Conservation (phyloP, 73 alveolate species). For the Loxodes magnus region DNA sequence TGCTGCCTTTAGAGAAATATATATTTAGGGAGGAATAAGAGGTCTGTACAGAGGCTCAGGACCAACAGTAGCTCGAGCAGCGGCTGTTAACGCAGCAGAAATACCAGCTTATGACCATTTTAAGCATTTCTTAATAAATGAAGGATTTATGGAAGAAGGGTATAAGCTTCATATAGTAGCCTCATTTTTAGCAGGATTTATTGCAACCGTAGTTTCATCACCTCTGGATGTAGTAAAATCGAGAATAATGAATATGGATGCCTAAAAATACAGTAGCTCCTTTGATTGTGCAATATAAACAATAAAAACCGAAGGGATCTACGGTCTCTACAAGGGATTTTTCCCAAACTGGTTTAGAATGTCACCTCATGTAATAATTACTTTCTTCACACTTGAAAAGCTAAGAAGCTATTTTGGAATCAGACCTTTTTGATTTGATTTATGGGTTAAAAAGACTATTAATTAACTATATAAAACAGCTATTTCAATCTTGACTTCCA, state of each 20-base stretch:
- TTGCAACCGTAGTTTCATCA: no score
- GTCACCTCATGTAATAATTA: slow-evolving; percentile 35
- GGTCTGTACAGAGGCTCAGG: slow-evolving; percentile 36
- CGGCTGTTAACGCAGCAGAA: slow-evolving; percentile 24
- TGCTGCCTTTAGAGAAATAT: no score
- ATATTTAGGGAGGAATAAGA: no score
- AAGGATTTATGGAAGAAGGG: slow-evolving; percentile 20
- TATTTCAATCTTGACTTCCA: no score
- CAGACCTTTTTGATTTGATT: slow-evolving; percentile 20
- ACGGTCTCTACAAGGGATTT: slow-evolving; percentile 34
- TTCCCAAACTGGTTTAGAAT: slow-evolving; percentile 44
- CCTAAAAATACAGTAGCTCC: slow-evolving; percentile 22
- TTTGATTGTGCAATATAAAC: slow-evolving; percentile 21
- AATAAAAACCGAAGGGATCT: slow-evolving; percentile 23
- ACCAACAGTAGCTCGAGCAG: slow-evolving; percentile 32
- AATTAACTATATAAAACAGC: no score
- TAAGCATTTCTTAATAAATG: slow-evolving; percentile 27
- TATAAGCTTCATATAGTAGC: slow-evolving; percentile 21
- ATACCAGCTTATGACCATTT: slow-evolving; percentile 39
- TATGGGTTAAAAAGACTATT: background rate
- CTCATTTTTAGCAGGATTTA: no score
- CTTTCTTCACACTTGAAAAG: slow-evolving; percentile 33
- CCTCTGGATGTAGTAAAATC: no score
- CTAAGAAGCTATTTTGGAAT: slow-evolving; percentile 34
- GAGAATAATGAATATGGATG: background rate